Percentiles rank a stretch among this genome's conserved stretches.
Conservation (phyloP, 805 yeast species). For the Starmerella etchellsii region DNA sequence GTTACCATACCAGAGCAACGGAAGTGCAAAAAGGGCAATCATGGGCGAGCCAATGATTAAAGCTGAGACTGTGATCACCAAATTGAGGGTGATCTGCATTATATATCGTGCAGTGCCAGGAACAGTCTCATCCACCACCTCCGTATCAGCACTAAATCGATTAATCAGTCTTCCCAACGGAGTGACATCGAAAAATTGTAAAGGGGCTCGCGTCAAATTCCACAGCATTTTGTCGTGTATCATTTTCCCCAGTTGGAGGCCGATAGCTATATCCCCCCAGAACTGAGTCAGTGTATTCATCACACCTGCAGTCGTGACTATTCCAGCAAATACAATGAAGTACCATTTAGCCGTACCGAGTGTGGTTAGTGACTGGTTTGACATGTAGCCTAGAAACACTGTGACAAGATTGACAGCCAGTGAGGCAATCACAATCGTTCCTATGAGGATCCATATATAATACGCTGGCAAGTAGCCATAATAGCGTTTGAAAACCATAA, state of each 20-base stretch:
- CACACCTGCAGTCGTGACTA: slow-evolving; percentile 35
- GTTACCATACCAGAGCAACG: slow-evolving; percentile 41
- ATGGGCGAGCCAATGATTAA: slow-evolving; percentile 55
- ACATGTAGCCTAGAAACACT: slow-evolving; percentile 20
- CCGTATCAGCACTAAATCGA: slow-evolving; percentile 71
- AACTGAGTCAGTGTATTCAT: slow-evolving; percentile 21
- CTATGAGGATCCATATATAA: slow-evolving; percentile 32
- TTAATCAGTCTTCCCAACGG: slow-evolving; percentile 72
- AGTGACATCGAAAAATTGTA: slow-evolving; percentile 63
- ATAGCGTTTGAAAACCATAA: slow-evolving; percentile 21
- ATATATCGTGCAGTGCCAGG: slow-evolving; percentile 45
- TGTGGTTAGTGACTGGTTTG: slow-evolving; percentile 16
- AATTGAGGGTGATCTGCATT: slow-evolving; percentile 37
- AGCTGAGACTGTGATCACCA: slow-evolving; percentile 44
- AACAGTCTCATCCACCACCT: slow-evolving; percentile 56
- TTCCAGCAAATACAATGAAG: slow-evolving; percentile 65
- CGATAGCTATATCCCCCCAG: slow-evolving; percentile 51
- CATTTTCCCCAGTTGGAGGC: slow-evolving; percentile 6
- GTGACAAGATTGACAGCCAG: slow-evolving; percentile 14
- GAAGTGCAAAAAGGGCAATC: slow-evolving; percentile 50
- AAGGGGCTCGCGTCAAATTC: slow-evolving; percentile 53
- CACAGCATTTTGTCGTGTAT: slow-evolving; percentile 47
- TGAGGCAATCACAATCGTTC: slow-evolving; percentile 25
- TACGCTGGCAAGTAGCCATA: slow-evolving; percentile 24
- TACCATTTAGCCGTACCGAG: slow-evolving; percentile 33